Percentiles rank a stretch among this genome's conserved stretches.
These are phyloP conservation scores for Agaricus sinodeliciosus DNA, from an alignment of 768 basidiomycete species.

Conservation along the genomic window DNA sequence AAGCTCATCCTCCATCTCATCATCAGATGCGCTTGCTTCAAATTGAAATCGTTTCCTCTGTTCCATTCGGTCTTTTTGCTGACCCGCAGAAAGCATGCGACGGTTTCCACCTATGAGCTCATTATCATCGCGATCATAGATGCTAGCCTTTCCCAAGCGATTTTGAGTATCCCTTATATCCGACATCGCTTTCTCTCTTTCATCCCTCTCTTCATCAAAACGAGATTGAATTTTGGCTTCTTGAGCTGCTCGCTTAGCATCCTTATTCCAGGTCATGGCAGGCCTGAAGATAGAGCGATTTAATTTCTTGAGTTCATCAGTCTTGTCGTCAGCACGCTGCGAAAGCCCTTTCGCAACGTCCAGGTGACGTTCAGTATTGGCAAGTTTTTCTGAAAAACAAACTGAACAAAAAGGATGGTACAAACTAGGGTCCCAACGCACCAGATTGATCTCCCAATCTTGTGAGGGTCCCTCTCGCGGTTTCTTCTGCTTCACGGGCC, in stretches of 20 bases:
- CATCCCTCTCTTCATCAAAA: constrained; percentile 79
- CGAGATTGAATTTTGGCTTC: constrained; percentile 80
- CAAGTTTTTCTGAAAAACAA: constrained; percentile 61
- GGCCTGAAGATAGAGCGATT: constrained; percentile 95
- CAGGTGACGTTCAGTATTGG: constrained; percentile 91
- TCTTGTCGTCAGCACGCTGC: constrained; percentile 84
- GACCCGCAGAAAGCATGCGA: constrained; percentile 41
- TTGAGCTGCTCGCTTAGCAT: constrained; percentile 79
- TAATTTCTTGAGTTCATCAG: constrained; percentile 88
- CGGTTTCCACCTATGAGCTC: constrained; percentile 36
- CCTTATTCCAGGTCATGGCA: constrained; percentile 89
- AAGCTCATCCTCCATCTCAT: constrained; percentile 91
- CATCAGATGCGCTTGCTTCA: constrained; percentile 84
- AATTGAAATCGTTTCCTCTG: constrained; percentile 85
- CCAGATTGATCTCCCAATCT: constrained; percentile 93
- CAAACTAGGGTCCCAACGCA: constrained; percentile 26
- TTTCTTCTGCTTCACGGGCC: constrained; percentile 96
- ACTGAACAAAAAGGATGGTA: constrained; percentile 5
- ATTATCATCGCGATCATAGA: constrained; percentile 47
- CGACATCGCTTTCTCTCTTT: constrained; percentile 79
- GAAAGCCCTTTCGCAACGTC: constrained; percentile 89
- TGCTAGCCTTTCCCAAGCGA: constrained; percentile 69
- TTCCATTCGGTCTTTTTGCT: constrained; percentile 52
- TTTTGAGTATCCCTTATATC: constrained; percentile 86
- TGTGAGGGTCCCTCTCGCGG: constrained; percentile 75